phyloP scores from a whole-genome alignment of 345 rosid genomes.

The Brassica incana region DNA sequence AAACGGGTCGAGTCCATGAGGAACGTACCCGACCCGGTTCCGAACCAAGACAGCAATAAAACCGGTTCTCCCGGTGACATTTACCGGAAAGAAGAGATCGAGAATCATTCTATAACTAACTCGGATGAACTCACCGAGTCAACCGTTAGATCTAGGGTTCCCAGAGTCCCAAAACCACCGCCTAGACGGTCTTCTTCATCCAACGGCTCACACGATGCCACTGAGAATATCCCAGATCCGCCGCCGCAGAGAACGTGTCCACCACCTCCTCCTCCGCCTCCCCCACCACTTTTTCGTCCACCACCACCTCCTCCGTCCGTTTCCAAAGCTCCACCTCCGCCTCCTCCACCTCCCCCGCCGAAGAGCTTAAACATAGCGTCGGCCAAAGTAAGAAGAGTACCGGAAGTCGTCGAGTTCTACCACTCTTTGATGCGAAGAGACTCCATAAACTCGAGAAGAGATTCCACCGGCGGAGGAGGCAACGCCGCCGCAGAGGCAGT shows the following conservation, averaged over 20 bases:
- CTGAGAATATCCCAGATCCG: conserved; percentile 24
- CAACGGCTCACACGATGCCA: conserved; percentile 22
- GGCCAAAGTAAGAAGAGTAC: conserved; percentile 82
- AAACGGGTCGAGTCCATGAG: conserved; percentile 46
- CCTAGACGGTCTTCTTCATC: conserved; percentile 53
- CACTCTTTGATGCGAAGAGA: conserved; percentile 95
- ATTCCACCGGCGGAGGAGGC: conserved; percentile 54
- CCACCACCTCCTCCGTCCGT: conserved; percentile 35
- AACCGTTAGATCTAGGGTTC: conserved; percentile 63
- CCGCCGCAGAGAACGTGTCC: conserved; percentile 32
- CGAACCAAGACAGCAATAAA: not conserved
- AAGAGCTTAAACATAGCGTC: conserved; percentile 45
- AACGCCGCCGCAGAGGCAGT: conserved; percentile 45
- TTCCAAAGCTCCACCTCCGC: conserved; percentile 45
- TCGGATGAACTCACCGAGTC: conserved; percentile 63
- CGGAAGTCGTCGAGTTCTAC: conserved; percentile 97
- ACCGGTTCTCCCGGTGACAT: not conserved
- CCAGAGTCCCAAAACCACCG: conserved; percentile 92
- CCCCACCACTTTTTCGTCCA: conserved; percentile 4
- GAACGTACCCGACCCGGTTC: conserved; percentile 31
- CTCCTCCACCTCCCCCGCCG: conserved; percentile 68
- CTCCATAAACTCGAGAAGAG: conserved; percentile 70
- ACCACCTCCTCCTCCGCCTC: conserved; percentile 40
- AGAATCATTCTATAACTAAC: conserved; percentile 55
- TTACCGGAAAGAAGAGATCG: conserved; percentile 50